phyloP scores from a whole-genome alignment of 495 filamentous ascomycete genomes.

The Aspergillus egyptiacus region DNA sequence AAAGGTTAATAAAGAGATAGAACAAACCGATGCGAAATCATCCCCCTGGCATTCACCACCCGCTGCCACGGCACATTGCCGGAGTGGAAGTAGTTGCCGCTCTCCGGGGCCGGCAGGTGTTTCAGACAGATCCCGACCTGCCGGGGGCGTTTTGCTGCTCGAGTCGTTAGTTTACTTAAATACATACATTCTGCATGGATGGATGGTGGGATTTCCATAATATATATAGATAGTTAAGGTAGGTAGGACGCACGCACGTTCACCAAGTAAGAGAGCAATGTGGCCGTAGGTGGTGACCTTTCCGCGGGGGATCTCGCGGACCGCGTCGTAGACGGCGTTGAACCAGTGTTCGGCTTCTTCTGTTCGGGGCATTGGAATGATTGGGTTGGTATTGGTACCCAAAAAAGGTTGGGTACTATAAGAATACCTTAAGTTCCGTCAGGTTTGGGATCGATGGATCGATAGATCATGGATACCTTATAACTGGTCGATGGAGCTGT shows the following conservation, averaged over 20 bases:
- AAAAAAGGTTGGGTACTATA: no score
- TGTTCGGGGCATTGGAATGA: slow-evolving; percentile 70
- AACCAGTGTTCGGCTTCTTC: slow-evolving; percentile 85
- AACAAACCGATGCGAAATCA: slow-evolving; percentile 70
- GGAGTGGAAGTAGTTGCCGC: slow-evolving; percentile 52
- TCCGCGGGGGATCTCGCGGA: slow-evolving; percentile 77
- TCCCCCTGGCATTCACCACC: slow-evolving; percentile 79
- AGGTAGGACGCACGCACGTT: slow-evolving; percentile 51
- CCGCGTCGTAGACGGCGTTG: slow-evolving; percentile 72
- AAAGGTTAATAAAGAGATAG: not conserved
- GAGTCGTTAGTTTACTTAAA: not conserved
- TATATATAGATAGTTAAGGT: not conserved
- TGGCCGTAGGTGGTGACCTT: slow-evolving; percentile 86
- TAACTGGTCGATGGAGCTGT: no score
- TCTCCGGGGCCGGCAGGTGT: slow-evolving; percentile 56
- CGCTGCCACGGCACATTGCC: slow-evolving; percentile 90
- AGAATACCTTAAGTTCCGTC: no score
- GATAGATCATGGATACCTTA: no score
- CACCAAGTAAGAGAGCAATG: slow-evolving; percentile 73
- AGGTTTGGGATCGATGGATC: no score
- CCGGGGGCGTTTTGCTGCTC: slow-evolving; percentile 58
- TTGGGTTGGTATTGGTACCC: no score
- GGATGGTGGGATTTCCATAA: no score
- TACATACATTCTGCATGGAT: not conserved
- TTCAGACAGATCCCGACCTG: slow-evolving; percentile 89